Conservation (phyloP, 2,329 filamentous ascomycete species). For the Xylariaceae sp. region DNA sequence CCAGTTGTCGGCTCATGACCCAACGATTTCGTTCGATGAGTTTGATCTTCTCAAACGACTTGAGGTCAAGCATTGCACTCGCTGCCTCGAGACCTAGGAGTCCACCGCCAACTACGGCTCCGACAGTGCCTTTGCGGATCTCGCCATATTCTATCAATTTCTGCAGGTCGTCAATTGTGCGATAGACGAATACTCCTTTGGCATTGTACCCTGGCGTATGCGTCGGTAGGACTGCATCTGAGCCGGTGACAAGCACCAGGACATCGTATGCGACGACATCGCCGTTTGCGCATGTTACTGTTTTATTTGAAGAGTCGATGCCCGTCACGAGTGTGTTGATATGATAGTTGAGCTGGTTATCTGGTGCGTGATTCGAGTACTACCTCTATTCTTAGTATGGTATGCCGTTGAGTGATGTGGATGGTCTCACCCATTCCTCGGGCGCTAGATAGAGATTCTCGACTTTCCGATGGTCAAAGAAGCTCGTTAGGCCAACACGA, state of each 20-base stretch:
- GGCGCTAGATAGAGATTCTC: constrained; percentile 88
- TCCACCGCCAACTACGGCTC: constrained; percentile 78
- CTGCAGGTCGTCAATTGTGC: constrained; percentile 78
- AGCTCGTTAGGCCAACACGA: constrained; percentile 81
- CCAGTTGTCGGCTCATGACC: constrained; percentile 78
- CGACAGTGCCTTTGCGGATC: constrained; percentile 62
- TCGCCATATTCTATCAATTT: constrained; percentile 71
- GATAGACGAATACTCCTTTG: constrained; percentile 82
- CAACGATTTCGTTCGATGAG: constrained; percentile 79
- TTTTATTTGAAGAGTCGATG: constrained; percentile 61
- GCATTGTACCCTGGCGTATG: constrained; percentile 76
- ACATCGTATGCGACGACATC: constrained; percentile 71
- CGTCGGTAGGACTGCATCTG: constrained; percentile 69
- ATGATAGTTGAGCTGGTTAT: constrained; percentile 68
- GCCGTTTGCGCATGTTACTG: constrained; percentile 66
- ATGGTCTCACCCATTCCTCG: constrained; percentile 63
- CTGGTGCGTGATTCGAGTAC: constrained; percentile 60
- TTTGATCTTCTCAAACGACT: constrained; percentile 68
- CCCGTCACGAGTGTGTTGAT: constrained; percentile 70
- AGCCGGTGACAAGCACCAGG: constrained; percentile 81
- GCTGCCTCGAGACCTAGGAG: constrained; percentile 83
- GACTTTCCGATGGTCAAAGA: constrained; percentile 80
- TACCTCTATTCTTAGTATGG: constrained; percentile 26
- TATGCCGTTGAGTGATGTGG: not conserved
- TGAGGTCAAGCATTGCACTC: constrained; percentile 85